Conservation (phyloP, 768 basidiomycete species). For the Gloeophyllum trabeum region DNA sequence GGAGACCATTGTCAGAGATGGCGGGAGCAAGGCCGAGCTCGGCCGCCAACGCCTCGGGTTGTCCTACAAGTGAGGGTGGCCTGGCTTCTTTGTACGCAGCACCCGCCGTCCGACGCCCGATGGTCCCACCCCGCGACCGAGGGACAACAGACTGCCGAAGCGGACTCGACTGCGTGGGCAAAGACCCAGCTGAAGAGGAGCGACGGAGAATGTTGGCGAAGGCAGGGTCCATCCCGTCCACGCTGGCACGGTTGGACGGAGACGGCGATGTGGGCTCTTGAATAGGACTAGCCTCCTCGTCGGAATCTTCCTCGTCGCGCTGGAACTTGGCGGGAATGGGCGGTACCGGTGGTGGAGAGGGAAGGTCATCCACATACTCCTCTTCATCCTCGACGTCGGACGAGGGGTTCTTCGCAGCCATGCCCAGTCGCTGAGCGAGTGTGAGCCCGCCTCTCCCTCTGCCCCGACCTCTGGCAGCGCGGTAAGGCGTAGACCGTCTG, state of each 20-base stretch:
- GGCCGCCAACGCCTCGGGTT: conserved; percentile 60
- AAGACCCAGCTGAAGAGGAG: conserved; percentile 26
- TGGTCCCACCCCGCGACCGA: conserved; percentile 37
- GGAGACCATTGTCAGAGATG: conserved; percentile 23
- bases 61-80: conserved; percentile 59
- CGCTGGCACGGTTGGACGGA: conserved; percentile 53
- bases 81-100: conserved; percentile 60
- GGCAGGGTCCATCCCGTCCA: conserved; percentile 81
- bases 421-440: conserved; percentile 51
- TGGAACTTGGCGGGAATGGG: conserved; percentile 14
- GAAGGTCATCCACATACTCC: conserved; percentile 9
- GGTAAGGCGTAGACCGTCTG: conserved; percentile 45
- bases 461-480: conserved; percentile 40
- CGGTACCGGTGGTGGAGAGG: conserved; percentile 20
- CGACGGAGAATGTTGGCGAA: conserved; percentile 74
- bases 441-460: conserved; percentile 33
- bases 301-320: conserved; percentile 7
- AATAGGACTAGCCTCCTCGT: conserved; percentile 18
- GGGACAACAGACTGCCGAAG: conserved; percentile 47
- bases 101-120: conserved; percentile 49
- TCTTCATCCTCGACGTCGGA: conserved; percentile 34
- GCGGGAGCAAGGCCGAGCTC: conserved; percentile 45
- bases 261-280: conserved; percentile 24
- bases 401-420: conserved; percentile 41
- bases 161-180: conserved; percentile 43